Conservation (phyloP, 2,329 filamentous ascomycete species). For the Acrocalymma vagum region DNA sequence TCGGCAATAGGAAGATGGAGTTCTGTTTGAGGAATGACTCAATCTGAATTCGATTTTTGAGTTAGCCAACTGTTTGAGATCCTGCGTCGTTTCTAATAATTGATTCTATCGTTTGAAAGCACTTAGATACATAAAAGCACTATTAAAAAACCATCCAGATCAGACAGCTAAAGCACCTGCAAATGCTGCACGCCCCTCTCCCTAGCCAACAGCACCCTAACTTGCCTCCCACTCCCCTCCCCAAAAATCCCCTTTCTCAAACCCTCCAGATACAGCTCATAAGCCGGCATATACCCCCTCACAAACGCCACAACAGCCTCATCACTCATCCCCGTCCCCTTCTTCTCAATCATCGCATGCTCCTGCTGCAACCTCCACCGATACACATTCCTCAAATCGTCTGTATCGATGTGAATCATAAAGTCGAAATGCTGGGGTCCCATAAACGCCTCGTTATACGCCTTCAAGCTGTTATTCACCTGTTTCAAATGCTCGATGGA, state of each 20-base stretch:
- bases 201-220: conserved; percentile 59
- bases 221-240: conserved; percentile 54
- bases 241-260: conserved; percentile 60
- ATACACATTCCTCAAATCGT: conserved; percentile 79
- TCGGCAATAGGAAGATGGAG: conserved; percentile 5
- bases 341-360: conserved; percentile 69
- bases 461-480: conserved; percentile 66
- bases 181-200: conserved; percentile 55
- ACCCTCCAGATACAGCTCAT: conserved; percentile 63
- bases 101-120: neutral
- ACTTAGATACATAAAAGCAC: neutral
- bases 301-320: conserved; percentile 82
- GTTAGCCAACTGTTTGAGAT: no score
- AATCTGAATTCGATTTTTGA: no score
- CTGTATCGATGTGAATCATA: conserved; percentile 75
- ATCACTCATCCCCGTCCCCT: conserved; percentile 81
- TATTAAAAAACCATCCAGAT: neutral
- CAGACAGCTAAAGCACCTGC: conserved; percentile 28
- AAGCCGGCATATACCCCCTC: conserved; percentile 66
- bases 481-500: conserved; percentile 64
- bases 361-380: conserved; percentile 87
- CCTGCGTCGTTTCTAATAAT: no score
- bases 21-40: neutral
- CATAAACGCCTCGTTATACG: conserved; percentile 60
- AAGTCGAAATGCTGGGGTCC: conserved; percentile 59